A percentile compares a stretch with the other conserved stretches of the same genome.
Evolutionary conservation across 495 filamentous ascomycete genomes (phyloP).

Genomic region (Xylaria nigripes): DNA sequence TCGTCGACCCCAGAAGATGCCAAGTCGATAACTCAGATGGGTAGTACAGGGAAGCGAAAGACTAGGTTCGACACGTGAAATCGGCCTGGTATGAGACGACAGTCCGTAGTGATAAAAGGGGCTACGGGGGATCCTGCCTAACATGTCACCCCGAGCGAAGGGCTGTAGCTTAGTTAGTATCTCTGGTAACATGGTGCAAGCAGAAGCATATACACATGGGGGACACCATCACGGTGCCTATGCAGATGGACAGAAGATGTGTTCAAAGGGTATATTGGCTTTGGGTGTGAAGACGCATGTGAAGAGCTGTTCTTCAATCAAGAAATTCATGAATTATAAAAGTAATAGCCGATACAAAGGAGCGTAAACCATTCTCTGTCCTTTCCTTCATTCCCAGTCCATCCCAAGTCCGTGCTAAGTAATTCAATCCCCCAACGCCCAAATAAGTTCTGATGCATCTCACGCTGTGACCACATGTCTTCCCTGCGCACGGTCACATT

Average conservation of each 20-base stretch:
- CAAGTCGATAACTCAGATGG: constrained; percentile 22
- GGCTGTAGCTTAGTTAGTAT: too few relatives aligned
- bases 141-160: too few relatives aligned
- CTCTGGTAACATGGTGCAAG: too few relatives aligned
- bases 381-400: constrained; percentile 3
- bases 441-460: constrained; percentile 1
- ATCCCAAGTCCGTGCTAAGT: neutral
- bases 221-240: too few relatives aligned
- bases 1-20: constrained; percentile 16
- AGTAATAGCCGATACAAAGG: constrained; percentile 17
- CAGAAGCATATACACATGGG: too few relatives aligned
- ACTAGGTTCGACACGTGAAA: constrained; percentile 41
- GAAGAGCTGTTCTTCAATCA: constrained; percentile 10
- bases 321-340: constrained; percentile 3
- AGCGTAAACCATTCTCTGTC: constrained; percentile 19
- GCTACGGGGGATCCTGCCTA: neutral
- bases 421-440: constrained; percentile 1
- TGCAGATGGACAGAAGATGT: too few relatives aligned
- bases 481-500: constrained; percentile 61
- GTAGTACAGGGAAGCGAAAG: constrained; percentile 38
- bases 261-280: neutral
- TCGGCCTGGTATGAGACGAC: neutral
- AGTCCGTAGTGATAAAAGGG: neutral
- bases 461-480: constrained; percentile 11
- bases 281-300: constrained; percentile 12